Evolutionary conservation across 2,329 filamentous ascomycete genomes (phyloP).

Genomic region (Trichoderma simmonsii): DNA sequence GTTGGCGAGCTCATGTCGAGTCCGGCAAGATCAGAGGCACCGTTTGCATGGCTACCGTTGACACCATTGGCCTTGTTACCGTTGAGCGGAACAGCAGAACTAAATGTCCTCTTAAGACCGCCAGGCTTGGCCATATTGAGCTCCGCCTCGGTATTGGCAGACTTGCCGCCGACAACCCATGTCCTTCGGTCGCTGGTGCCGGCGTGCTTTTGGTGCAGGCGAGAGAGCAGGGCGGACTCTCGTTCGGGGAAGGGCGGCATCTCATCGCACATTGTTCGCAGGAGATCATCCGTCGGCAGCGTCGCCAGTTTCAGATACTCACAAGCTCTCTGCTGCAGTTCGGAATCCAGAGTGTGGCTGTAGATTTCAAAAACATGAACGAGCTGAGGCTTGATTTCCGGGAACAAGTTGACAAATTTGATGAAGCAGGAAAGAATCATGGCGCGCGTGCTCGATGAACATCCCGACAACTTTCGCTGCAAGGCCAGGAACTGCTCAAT

Average conservation of each 20-base stretch:
- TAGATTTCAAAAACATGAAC: constrained; percentile 87
- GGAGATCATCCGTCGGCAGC: constrained; percentile 82
- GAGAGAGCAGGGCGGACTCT: constrained; percentile 84
- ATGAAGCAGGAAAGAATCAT: constrained; percentile 95
- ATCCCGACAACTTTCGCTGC: constrained; percentile 83
- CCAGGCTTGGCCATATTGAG: constrained; percentile 76
- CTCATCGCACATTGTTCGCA: constrained; percentile 93
- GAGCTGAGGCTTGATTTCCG: constrained; percentile 95
- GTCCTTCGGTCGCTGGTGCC: constrained; percentile 92
- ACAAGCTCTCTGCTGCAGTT: constrained; percentile 92
- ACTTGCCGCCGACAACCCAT: constrained; percentile 96
- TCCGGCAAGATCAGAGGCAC: constrained; percentile 68
- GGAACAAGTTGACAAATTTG: constrained; percentile 98
- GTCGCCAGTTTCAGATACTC: constrained; percentile 87
- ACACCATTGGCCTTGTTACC: constrained; percentile 44
- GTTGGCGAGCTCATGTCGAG: constrained; percentile 69
- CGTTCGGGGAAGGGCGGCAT: constrained; percentile 98
- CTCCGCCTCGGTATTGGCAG: constrained; percentile 82
- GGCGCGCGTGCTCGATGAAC: constrained; percentile 83
- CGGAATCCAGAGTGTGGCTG: constrained; percentile 90
- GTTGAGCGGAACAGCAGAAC: constrained; percentile 50
- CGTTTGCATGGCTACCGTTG: constrained; percentile 50
- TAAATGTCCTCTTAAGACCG: constrained; percentile 84
- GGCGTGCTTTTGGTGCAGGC: constrained; percentile 90
- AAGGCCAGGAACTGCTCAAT: constrained; percentile 96